phyloP scores from a whole-genome alignment of 257 asterid genomes.

The Fraxinus excelsior region DNA sequence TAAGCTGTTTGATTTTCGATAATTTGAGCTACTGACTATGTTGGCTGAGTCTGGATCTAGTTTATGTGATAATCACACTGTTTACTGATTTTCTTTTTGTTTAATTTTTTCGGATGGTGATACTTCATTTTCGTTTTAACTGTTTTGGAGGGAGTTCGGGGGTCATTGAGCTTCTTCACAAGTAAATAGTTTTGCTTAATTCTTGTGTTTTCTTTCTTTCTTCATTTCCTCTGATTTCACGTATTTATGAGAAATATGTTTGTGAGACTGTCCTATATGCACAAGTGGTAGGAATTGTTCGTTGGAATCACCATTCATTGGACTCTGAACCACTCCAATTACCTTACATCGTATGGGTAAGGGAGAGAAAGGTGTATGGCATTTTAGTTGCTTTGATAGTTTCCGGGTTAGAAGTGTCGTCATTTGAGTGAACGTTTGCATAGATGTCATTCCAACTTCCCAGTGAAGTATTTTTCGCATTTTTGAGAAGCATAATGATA shows the following conservation, averaged over 20 bases:
- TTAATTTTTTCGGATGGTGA: background rate
- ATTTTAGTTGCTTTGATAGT: constrained; percentile 11
- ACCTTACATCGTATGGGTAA: background rate
- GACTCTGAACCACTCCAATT: no score
- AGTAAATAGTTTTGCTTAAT: background rate
- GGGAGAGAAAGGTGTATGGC: constrained; percentile 14
- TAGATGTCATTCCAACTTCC: background rate
- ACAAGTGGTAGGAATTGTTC: background rate
- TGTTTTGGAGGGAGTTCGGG: background rate
- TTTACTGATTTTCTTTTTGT: background rate
- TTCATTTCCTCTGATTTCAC: background rate
- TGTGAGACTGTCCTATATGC: background rate
- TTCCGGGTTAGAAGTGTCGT: constrained; percentile 19
- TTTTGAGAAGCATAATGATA: background rate
- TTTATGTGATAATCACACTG: background rate
- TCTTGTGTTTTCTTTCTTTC: background rate
- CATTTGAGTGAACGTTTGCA: background rate
- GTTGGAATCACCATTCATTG: background rate
- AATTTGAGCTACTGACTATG: constrained; percentile 6
- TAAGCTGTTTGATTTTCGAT: background rate
- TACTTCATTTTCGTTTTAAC: background rate
- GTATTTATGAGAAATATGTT: constrained; percentile 3
- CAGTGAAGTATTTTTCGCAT: background rate
- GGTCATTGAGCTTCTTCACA: background rate
- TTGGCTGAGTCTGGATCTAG: constrained; percentile 34